Conservation (phyloP, 1,139 yeast genomes). For the Sporopachydermia cereana region DNA sequence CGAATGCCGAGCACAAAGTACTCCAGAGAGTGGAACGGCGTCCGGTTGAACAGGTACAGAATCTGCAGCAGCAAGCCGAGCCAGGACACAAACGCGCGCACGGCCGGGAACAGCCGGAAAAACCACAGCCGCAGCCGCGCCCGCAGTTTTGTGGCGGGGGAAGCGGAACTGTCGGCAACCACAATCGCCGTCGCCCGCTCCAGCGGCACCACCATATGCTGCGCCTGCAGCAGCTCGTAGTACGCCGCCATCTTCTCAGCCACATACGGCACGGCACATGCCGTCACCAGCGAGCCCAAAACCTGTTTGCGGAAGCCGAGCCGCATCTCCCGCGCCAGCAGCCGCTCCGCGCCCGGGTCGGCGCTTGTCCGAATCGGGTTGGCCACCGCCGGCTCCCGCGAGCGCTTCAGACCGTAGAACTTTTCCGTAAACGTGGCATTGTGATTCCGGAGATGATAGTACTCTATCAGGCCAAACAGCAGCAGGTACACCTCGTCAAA, state of each 20-base stretch:
- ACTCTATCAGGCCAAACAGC: constrained; percentile 59
- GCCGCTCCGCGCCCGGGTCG: constrained; percentile 27
- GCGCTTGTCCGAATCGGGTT: constrained; percentile 17
- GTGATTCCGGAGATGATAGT: constrained; percentile 60
- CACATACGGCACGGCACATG: constrained; percentile 47
- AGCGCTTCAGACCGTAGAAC: constrained; percentile 79
- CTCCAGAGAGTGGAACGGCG: constrained; percentile 52
- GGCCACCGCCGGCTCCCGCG: constrained; percentile 20
- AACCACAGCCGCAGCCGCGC: constrained; percentile 33
- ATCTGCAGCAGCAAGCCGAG: constrained; percentile 51
- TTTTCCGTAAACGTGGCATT: constrained; percentile 85
- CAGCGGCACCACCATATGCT: constrained; percentile 38
- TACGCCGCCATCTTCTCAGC: constrained; percentile 39
- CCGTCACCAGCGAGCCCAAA: constrained; percentile 34
- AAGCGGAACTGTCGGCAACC: neutral
- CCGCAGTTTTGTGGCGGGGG: constrained; percentile 12
- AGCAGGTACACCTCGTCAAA: constrained; percentile 69
- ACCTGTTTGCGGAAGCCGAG: constrained; percentile 41
- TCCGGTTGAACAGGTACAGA: constrained; percentile 54
- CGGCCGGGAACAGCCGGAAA: constrained; percentile 48
- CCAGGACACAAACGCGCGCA: constrained; percentile 37
- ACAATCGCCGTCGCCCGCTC: constrained; percentile 19
- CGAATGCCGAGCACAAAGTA: constrained; percentile 55
- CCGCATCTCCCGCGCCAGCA: constrained; percentile 43
- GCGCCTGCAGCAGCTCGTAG: constrained; percentile 55